Evolutionary conservation across 176 grass and related monocot species (phyloP).

Genomic region (Carex cristatella): DNA sequence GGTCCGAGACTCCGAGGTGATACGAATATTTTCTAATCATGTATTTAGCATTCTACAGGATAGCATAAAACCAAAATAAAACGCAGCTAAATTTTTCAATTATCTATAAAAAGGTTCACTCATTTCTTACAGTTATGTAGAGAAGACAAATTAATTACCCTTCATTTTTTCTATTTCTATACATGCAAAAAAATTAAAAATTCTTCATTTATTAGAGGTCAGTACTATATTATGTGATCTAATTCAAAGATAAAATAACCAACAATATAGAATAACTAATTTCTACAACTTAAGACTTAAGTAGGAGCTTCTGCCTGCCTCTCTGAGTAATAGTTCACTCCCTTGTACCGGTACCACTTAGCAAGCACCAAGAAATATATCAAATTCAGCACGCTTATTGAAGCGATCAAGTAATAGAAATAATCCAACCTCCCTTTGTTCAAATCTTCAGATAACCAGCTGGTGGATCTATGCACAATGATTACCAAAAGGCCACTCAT

Average conservation of each 20-base stretch:
- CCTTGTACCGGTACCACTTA: conserved; percentile 68
- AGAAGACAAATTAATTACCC: not conserved
- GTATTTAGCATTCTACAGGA: no score
- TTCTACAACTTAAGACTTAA: not conserved
- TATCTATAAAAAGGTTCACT: not conserved
- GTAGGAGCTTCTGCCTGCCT: not conserved
- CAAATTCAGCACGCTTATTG: conserved; percentile 36
- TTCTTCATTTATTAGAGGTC: no score
- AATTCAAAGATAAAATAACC: not conserved
- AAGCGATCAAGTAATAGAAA: conserved; percentile 50
- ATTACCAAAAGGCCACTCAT: conserved; percentile 40
- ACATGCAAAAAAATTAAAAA: not conserved
- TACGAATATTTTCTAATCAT: no score
- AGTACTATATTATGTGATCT: not conserved
- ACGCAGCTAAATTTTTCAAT: not conserved
- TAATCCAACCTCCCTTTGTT: conserved; percentile 47
- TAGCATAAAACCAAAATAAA: no score
- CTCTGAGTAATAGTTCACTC: not conserved
- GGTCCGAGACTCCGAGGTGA: no score
- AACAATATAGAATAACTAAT: not conserved
- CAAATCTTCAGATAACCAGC: conserved; percentile 53
- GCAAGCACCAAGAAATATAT: conserved; percentile 42
- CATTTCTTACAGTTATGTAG: not conserved
- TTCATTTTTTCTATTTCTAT: not conserved
- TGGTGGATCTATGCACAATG: conserved; percentile 30